Conservation (phyloP, 2,329 filamentous ascomycete genomes). For the Aspergillus unguis region DNA sequence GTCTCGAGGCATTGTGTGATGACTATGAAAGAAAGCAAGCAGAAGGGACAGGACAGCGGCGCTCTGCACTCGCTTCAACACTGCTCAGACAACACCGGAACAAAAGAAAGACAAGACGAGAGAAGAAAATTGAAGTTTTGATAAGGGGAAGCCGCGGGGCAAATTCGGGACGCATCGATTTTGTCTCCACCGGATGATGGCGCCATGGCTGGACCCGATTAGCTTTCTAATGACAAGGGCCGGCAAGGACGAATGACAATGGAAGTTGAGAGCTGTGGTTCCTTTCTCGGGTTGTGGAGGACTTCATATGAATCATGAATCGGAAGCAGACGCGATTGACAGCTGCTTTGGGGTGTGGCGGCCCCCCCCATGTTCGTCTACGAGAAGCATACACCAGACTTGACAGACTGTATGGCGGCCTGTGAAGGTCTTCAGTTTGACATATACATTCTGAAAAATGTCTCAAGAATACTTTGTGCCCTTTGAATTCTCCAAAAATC, state of each 20-base stretch:
- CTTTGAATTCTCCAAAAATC: too few species aligned
- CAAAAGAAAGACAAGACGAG: not conserved
- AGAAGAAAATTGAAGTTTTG: not conserved
- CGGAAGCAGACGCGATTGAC: not conserved
- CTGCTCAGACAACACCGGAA: not conserved
- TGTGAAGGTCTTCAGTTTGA: too few species aligned
- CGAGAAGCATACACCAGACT: too few species aligned
- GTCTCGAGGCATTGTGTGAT: slow-evolving; percentile 22
- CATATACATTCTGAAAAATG: too few species aligned
- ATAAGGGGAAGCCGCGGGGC: slow-evolving; percentile 9
- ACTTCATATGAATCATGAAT: not conserved
- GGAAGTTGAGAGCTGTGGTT: not conserved
- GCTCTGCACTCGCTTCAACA: not conserved
- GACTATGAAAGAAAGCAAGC: not conserved
- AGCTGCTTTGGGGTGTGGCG: not conserved
- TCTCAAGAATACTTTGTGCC: too few species aligned
- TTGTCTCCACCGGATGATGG: slow-evolving; percentile 11
- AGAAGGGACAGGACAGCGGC: not conserved
- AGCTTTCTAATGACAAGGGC: not conserved
- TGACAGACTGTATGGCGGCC: too few species aligned
- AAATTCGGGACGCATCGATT: not conserved
- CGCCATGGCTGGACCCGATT: slow-evolving; percentile 25
- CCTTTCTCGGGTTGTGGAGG: slow-evolving; percentile 5
- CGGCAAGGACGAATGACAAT: not conserved
- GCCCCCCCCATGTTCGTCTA: not conserved